phyloP scores from a whole-genome alignment of 2,329 filamentous ascomycete genomes.

The Diaporthe sp. region DNA sequence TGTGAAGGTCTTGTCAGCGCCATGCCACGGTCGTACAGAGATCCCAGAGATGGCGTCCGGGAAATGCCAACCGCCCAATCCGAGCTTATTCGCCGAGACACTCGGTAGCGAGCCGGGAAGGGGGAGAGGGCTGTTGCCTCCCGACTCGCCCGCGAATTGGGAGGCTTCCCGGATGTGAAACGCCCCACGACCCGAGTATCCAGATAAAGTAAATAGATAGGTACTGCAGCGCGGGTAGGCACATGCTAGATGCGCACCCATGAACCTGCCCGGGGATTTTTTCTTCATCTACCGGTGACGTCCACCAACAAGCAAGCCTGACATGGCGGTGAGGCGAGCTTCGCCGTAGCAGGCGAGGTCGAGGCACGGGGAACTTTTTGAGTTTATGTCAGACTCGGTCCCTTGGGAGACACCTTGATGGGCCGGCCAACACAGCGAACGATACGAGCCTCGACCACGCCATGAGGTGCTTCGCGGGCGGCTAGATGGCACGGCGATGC shows the following conservation, averaged over 20 bases:
- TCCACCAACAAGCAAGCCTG: not conserved
- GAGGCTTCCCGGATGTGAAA: constrained; percentile 18
- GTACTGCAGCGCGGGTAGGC: constrained; percentile 15
- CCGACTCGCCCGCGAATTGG: constrained; percentile 15
- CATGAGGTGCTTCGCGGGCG: not conserved
- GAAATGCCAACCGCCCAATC: not conserved
- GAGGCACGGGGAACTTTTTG: not conserved
- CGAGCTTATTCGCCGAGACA: constrained; percentile 3
- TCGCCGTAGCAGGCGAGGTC: constrained; percentile 23
- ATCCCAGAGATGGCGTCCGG: not conserved
- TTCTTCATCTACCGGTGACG: constrained; percentile 15
- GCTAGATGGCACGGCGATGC: constrained; percentile 6
- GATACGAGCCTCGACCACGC: constrained; percentile 1
- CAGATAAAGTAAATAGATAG: not conserved
- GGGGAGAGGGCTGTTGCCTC: not conserved
- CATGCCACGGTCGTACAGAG: constrained; percentile 19
- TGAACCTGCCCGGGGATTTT: not conserved
- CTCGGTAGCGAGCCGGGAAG: constrained; percentile 13
- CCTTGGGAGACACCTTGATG: not conserved
- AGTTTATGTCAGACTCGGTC: not conserved
- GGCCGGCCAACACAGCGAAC: not conserved
- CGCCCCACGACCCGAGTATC: constrained; percentile 2
- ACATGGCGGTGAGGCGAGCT: constrained; percentile 22
- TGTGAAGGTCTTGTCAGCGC: not conserved
- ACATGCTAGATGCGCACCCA: not conserved